Evolutionary conservation across 2,329 filamentous ascomycete genomes (phyloP), one percentile per base, ranked within the genome.

Genomic region (Balansia obtecta): DNA sequence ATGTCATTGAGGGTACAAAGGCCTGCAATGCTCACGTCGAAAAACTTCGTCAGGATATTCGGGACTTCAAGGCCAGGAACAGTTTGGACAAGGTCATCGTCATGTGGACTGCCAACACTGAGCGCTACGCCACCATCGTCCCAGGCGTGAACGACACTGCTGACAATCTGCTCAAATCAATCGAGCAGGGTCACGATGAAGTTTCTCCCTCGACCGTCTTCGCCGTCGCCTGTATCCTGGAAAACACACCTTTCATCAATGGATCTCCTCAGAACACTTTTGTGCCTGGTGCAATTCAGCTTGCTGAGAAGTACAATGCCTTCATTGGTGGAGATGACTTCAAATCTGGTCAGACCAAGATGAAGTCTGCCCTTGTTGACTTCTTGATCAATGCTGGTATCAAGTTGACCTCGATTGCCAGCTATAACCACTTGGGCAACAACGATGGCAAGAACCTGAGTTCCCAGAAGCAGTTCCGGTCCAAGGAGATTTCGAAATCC

Each of bases 311-410:
- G 69, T 83, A 94, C 69, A 77, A 80, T 51, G 82, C 90, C 55
- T 98, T 95, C 74, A 89, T 98, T 62, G 93, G 93, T 52, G 93
- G 93, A 57, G 93, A 98, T 63, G 93, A 98, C 73, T 98, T 98
- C 84, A 98, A 98, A 76, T 97, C 93, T 55, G 93, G 93, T 55
- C 93, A 98, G 77, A 98, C 93, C 67, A 98, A 98, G 83, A 98
- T 98, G 93, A 98, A 98, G 76, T 97, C 93, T 53, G 93, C 93
- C 18, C 82, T 98, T 32, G 93, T 97, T 44, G 93, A 98, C 72
- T 98, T 98, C 74, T 72, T 98, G 67, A 95, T 98, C 82, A 96
- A 83, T 67, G 93, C 93, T 45, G 93, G 93, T 66, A 97, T 98
- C 79, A 96, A 95, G 76, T 82, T 98, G 64, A 97, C 91, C 53